Evolutionary conservation across 345 rosid species (phyloP).

Genomic region (Conringia planisiliqua): DNA sequence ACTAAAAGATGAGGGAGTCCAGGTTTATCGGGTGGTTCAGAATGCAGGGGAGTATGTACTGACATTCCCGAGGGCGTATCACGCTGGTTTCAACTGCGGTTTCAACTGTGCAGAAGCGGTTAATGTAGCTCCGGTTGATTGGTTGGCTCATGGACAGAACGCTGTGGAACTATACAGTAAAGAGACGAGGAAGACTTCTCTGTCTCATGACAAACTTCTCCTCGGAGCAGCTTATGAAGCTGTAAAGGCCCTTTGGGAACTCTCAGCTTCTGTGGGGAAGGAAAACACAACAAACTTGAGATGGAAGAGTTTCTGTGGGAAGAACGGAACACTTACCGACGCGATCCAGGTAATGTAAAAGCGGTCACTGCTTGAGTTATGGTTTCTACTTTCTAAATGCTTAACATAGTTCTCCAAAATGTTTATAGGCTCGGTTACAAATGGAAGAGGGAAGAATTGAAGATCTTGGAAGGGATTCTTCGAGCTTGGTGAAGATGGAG

Average conservation of each 20-base stretch:
- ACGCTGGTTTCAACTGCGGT: slow-evolving; percentile 97
- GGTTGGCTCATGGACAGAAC: slow-evolving; percentile 87
- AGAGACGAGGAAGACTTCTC: slow-evolving; percentile 78
- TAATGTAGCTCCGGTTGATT: slow-evolving; percentile 97
- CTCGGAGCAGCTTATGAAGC: slow-evolving; percentile 68
- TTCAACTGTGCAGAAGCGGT: slow-evolving; percentile 99
- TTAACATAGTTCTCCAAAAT: background rate
- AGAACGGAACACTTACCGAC: slow-evolving; percentile 69
- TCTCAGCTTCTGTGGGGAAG: slow-evolving; percentile 40
- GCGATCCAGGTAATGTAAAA: slow-evolving; percentile 59
- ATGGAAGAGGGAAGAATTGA: slow-evolving; percentile 64
- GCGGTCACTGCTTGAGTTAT: background rate
- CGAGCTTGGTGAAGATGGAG: slow-evolving; percentile 55
- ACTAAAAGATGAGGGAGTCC: slow-evolving; percentile 75
- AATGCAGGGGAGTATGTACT: slow-evolving; percentile 83
- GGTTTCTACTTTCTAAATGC: background rate
- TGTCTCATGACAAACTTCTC: slow-evolving; percentile 90
- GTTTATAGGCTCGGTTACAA: slow-evolving; percentile 58
- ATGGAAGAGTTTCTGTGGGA: slow-evolving; percentile 81
- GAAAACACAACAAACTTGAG: slow-evolving; percentile 51
- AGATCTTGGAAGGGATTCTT: slow-evolving; percentile 40
- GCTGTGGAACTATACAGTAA: slow-evolving; percentile 87
- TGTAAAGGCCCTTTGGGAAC: slow-evolving; percentile 59
- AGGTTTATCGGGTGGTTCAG: slow-evolving; percentile 75
- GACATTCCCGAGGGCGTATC: slow-evolving; percentile 97